Percentiles rank a stretch among this genome's conserved stretches.
Evolutionary conservation across 73 alveolate genomes (phyloP).

Genomic region (Paraurostyla sp.): DNA sequence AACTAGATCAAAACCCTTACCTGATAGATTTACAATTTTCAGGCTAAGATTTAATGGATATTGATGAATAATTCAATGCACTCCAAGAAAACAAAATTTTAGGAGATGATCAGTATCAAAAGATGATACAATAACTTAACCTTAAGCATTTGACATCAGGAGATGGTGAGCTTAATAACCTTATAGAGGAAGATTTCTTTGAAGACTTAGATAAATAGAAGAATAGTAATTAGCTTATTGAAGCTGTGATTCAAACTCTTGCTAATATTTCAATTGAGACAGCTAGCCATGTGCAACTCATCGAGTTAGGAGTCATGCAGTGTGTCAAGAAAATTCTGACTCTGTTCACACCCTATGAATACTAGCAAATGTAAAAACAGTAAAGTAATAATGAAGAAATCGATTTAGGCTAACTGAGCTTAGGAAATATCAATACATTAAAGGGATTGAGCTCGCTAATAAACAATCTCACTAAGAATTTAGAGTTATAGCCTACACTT

Average conservation of each 20-base stretch:
- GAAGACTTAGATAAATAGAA: slow-evolving; percentile 38
- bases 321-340: background rate
- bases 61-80: background rate
- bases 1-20: background rate
- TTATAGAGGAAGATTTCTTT: slow-evolving; percentile 23
- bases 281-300: background rate
- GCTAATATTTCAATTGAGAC: slow-evolving; percentile 12
- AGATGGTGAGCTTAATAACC: background rate
- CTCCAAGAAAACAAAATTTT: background rate
- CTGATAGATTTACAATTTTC: background rate
- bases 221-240: slow-evolving; percentile 17
- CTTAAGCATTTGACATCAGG: background rate
- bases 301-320: background rate
- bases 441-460: background rate
- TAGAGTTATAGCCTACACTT: background rate
- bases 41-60: background rate
- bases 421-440: slow-evolving; percentile 7
- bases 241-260: background rate
- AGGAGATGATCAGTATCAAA: background rate
- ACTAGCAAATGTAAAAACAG: background rate
- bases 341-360: background rate
- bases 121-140: background rate
- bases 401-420: background rate
- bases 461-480: background rate
- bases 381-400: background rate